These are phyloP conservation scores for Boeremia exigua DNA, from an alignment of 2,329 filamentous ascomycete species.

Conservation along the genomic window DNA sequence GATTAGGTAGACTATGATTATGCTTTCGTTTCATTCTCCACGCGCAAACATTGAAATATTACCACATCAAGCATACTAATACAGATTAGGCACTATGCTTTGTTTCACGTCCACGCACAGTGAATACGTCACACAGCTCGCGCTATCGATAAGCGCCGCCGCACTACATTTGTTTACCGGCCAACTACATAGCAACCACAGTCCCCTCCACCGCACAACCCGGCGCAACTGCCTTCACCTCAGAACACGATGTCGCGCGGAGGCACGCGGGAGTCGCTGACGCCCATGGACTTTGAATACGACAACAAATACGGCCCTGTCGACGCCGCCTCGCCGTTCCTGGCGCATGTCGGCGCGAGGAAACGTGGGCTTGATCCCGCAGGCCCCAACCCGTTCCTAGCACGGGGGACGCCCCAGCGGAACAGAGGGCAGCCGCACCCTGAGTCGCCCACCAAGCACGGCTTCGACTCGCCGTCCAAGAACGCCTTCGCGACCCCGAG, in stretches of 20 bases:
- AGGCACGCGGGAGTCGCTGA: slow-evolving; percentile 48
- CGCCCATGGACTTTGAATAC: slow-evolving; percentile 63
- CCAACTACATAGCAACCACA: slow-evolving; percentile 13
- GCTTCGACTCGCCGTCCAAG: slow-evolving; percentile 58
- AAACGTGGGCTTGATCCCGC: slow-evolving; percentile 46
- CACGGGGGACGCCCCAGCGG: slow-evolving; percentile 17
- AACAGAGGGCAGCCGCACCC: slow-evolving; percentile 32
- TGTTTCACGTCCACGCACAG: neutral
- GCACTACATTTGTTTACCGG: slow-evolving; percentile 14
- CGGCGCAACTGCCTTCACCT: neutral
- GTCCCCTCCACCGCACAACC: slow-evolving; percentile 13
- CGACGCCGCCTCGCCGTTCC: slow-evolving; percentile 57
- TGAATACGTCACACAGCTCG: slow-evolving; percentile 3
- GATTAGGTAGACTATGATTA: too few relatives aligned
- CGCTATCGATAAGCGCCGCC: slow-evolving; percentile 2
- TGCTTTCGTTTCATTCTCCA: too few relatives aligned
- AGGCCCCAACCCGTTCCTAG: slow-evolving; percentile 9
- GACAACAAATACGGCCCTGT: slow-evolving; percentile 55
- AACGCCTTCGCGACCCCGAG: slow-evolving; percentile 42
- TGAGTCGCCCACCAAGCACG: too few relatives aligned
- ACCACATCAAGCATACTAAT: neutral
- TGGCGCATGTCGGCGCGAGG: slow-evolving; percentile 42
- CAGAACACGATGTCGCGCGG: slow-evolving; percentile 25
- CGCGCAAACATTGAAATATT: too few relatives aligned
- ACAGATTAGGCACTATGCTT: neutral